A percentile compares a stretch with the other conserved stretches of the same genome.
These are phyloP conservation scores for Mycena sp. DNA, from an alignment of 1,284 basidiomycete species.

Conservation along the genomic window DNA sequence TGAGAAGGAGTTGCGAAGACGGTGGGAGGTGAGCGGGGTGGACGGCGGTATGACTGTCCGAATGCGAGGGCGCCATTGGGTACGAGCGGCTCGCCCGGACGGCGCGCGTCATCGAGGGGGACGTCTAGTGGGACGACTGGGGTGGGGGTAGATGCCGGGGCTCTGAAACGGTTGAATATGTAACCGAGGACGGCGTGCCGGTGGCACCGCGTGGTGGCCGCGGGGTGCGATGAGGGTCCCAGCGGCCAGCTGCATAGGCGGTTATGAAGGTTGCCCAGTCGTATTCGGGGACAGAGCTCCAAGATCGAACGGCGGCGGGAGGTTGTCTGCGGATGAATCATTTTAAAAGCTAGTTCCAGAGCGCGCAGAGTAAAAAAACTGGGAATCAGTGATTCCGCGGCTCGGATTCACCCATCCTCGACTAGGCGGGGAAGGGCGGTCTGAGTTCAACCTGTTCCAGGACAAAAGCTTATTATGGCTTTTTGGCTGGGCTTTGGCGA, in stretches of 20 bases:
- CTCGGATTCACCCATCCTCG: no score
- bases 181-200: constrained; percentile 19
- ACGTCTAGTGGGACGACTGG: no score
- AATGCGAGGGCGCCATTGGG: constrained; percentile 19
- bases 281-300: constrained; percentile 36
- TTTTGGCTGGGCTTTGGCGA: no score
- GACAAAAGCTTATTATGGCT: no score
- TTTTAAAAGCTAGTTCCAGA: no score
- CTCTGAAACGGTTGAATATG: not conserved
- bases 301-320: constrained; percentile 21
- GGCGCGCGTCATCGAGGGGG: not conserved
- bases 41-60: constrained; percentile 12
- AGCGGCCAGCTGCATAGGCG: constrained; percentile 80
- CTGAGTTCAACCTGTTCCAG: no score
- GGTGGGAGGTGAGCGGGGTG: constrained; percentile 43
- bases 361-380: no score
- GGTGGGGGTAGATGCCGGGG: no score
- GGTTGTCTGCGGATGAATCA: constrained; percentile 13
- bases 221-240: constrained; percentile 84
- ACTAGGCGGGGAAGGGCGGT: no score
- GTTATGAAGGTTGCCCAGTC: constrained; percentile 83
- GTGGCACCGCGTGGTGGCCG: constrained; percentile 58
- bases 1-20: constrained; percentile 28
- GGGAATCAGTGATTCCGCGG: no score
- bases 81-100: constrained; percentile 10